Conservation (phyloP, 1,139 yeast species). For the Yamadazyma dushanensis region DNA sequence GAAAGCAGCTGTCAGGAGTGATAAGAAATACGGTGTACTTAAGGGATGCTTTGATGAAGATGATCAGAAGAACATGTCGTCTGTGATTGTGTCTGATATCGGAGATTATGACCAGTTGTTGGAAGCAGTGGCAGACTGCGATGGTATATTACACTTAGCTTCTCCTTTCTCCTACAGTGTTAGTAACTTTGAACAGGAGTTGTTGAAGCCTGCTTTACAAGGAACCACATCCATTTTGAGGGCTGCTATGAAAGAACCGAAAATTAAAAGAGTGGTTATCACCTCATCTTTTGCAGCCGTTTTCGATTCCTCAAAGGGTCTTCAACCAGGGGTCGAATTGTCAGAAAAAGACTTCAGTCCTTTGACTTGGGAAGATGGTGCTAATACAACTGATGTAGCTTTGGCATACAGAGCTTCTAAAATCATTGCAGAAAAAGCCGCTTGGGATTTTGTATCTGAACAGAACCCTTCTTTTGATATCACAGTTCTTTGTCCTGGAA, state of each 20-base stretch:
- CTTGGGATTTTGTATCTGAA: constrained; percentile 49
- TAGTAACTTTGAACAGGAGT: constrained; percentile 18
- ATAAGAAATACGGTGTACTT: constrained; percentile 46
- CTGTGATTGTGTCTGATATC: constrained; percentile 54
- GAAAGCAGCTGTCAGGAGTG: constrained; percentile 58
- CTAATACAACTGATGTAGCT: constrained; percentile 22
- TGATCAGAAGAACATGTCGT: constrained; percentile 30
- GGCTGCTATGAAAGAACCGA: constrained; percentile 22
- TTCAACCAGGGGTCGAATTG: constrained; percentile 13
- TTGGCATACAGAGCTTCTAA: constrained; percentile 35
- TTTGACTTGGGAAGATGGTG: constrained; percentile 34
- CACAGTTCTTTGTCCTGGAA: constrained; percentile 30
- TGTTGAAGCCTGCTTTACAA: constrained; percentile 20
- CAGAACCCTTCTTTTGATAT: constrained; percentile 25
- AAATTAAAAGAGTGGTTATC: constrained; percentile 24
- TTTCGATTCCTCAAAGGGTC: constrained; percentile 14
- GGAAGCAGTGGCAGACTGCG: constrained; percentile 43
- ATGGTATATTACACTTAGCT: constrained; percentile 52
- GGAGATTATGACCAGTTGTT: constrained; percentile 51
- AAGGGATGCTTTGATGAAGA: constrained; percentile 22
- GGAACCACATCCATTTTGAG: constrained; percentile 25
- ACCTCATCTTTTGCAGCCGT: constrained; percentile 29
- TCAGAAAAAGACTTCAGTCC: constrained; percentile 41
- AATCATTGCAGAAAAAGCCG: constrained; percentile 37
- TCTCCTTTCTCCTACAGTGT: constrained; percentile 25